These are phyloP conservation scores for Paracorniculantispora psalliotae DNA, from an alignment of 2,329 filamentous ascomycete species.

Conservation along the genomic window DNA sequence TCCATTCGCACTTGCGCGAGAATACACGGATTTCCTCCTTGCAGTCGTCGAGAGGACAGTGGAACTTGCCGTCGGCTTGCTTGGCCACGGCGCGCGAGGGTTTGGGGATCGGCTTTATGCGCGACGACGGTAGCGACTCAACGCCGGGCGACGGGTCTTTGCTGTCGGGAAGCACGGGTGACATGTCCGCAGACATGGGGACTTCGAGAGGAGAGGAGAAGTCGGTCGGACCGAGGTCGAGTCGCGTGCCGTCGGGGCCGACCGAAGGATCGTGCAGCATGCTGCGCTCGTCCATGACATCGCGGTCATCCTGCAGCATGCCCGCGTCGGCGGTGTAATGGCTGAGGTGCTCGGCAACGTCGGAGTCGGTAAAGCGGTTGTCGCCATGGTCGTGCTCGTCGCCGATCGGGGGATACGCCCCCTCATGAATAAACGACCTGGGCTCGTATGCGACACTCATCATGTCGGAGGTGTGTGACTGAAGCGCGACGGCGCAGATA, in stretches of 20 bases:
- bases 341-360: conserved; percentile 38
- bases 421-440: conserved; percentile 44
- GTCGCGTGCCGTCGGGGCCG: conserved; percentile 33
- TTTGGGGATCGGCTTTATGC: conserved; percentile 53
- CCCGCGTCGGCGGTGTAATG: conserved; percentile 38
- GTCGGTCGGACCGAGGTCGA: conserved; percentile 32
- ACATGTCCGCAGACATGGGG: conserved; percentile 26
- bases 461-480: conserved; percentile 17
- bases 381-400: conserved; percentile 39
- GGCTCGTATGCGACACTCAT: conserved; percentile 52
- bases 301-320: conserved; percentile 34
- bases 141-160: conserved; percentile 30
- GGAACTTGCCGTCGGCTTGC: conserved; percentile 69
- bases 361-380: conserved; percentile 39
- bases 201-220: conserved; percentile 33
- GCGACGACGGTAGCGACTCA: conserved; percentile 31
- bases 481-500: neutral
- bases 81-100: conserved; percentile 53
- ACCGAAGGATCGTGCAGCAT: conserved; percentile 30
- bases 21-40: conserved; percentile 61
- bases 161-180: conserved; percentile 29
- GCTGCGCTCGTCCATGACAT: conserved; percentile 29
- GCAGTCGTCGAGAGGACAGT: conserved; percentile 69
- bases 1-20: conserved; percentile 86
- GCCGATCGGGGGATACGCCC: conserved; percentile 42